Percentiles rank a stretch among this genome's conserved stretches.
phyloP scores from a whole-genome alignment of 2,329 filamentous ascomycete species.

The Cordyceps militaris region DNA sequence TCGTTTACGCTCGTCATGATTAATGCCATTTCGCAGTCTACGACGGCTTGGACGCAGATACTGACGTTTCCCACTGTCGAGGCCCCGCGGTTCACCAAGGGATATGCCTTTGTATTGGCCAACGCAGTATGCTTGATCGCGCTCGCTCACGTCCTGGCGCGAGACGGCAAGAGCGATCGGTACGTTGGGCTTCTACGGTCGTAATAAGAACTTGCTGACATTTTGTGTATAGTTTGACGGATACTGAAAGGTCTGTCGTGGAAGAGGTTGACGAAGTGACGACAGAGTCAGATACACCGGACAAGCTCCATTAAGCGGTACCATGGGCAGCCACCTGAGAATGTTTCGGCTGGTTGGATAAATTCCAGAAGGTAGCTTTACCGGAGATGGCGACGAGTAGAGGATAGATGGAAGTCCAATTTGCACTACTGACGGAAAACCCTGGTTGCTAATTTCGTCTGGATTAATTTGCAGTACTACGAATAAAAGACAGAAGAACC shows the following conservation, averaged over 20 bases:
- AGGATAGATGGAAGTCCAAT: too few species aligned
- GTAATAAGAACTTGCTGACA: not conserved
- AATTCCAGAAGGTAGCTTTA: too few species aligned
- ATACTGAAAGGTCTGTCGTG: not conserved
- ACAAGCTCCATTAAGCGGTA: too few species aligned
- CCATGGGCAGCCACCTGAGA: too few species aligned
- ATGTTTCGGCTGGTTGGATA: too few species aligned
- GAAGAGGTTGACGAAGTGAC: not conserved
- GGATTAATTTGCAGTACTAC: too few species aligned
- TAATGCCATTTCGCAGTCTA: not conserved
- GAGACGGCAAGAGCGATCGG: not conserved
- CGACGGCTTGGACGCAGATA: not conserved
- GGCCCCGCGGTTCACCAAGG: not conserved
- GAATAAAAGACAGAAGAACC: too few species aligned
- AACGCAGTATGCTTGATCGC: not conserved
- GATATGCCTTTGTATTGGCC: not conserved
- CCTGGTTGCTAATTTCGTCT: too few species aligned
- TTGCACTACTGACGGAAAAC: too few species aligned
- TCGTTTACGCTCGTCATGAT: not conserved
- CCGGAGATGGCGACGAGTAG: too few species aligned
- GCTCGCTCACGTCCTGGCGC: not conserved
- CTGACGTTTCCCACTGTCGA: not conserved
- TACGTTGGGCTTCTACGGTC: not conserved
- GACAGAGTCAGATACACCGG: too few species aligned
- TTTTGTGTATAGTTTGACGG: not conserved